These are phyloP conservation scores for Coemansia sp. DNA, from an alignment of 192 early-diverging fungal species.

Conservation along the genomic window DNA sequence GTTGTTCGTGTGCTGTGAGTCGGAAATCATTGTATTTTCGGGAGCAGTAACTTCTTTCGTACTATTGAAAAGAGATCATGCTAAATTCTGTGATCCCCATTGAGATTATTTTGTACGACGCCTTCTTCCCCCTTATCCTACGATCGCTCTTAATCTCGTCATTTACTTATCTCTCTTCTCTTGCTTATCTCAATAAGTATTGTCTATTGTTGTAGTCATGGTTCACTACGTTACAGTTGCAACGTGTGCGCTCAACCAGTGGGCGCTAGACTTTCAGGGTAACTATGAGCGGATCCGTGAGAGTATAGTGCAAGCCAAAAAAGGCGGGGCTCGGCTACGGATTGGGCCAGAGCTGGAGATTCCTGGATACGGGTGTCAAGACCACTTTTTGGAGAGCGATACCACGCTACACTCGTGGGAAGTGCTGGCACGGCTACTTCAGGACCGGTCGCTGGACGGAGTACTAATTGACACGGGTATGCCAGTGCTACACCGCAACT, in stretches of 20 bases:
- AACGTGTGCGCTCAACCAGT: slow-evolving; percentile 86
- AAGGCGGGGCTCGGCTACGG: slow-evolving; percentile 75
- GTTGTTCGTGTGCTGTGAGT: no score
- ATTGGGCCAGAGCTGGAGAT: slow-evolving; percentile 97
- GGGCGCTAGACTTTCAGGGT: slow-evolving; percentile 96
- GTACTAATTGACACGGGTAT: slow-evolving; percentile 96
- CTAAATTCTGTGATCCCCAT: background rate
- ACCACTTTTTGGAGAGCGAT: slow-evolving; percentile 97
- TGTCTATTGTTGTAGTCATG: slow-evolving; percentile 15
- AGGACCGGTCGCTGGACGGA: slow-evolving; percentile 63
- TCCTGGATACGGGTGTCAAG: slow-evolving; percentile 97
- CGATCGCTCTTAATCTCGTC: background rate
- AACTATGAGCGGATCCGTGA: slow-evolving; percentile 86
- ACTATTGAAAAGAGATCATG: no score
- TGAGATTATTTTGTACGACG: background rate
- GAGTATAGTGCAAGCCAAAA: slow-evolving; percentile 85
- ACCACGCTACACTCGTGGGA: slow-evolving; percentile 96
- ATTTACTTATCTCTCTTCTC: slow-evolving; percentile 1
- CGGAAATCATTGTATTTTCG: no score
- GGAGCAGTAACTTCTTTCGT: no score
- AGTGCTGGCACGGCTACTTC: slow-evolving; percentile 75
- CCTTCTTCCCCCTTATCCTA: background rate
- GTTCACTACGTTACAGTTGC: slow-evolving; percentile 71
- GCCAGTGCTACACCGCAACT: slow-evolving; percentile 90
- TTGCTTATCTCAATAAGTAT: background rate